These are phyloP conservation scores for Didymosphaeria variabile DNA, from an alignment of 2,329 filamentous ascomycete genomes.

Conservation along the genomic window DNA sequence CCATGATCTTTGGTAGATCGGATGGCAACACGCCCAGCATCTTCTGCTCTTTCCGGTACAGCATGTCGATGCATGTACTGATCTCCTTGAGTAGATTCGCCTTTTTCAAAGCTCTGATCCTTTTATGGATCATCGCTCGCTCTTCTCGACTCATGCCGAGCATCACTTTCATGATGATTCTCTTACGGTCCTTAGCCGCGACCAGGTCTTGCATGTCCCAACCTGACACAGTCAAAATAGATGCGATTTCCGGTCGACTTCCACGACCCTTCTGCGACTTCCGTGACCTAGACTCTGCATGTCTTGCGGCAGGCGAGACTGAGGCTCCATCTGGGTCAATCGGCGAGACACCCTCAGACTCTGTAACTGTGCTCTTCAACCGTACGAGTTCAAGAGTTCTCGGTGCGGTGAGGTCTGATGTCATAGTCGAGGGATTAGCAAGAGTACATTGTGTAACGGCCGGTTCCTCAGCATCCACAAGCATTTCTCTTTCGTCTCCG, in stretches of 20 bases:
- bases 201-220: conserved; percentile 51
- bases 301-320: background rate
- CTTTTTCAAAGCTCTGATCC: conserved; percentile 31
- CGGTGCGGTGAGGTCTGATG: background rate
- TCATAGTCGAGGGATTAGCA: no score
- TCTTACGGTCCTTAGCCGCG: conserved; percentile 52
- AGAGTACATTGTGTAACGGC: no score
- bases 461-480: background rate
- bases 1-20: conserved; percentile 37
- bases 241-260: conserved; percentile 37
- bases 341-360: background rate
- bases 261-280: conserved; percentile 12
- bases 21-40: conserved; percentile 37
- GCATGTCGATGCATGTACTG: conserved; percentile 33
- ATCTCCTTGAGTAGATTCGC: conserved; percentile 36
- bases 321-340: background rate
- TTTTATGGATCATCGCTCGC: conserved; percentile 32
- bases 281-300: background rate
- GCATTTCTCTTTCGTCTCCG: background rate
- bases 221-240: conserved; percentile 32
- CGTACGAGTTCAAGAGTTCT: background rate
- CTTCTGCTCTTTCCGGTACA: conserved; percentile 24
- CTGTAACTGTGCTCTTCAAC: background rate
- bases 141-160: conserved; percentile 36
- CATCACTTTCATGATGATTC: conserved; percentile 56